Evolutionary conservation across 31 red algal species (phyloP), one percentile per base, ranked within the genome.

Genomic region (Porphyra umbilicalis): DNA sequence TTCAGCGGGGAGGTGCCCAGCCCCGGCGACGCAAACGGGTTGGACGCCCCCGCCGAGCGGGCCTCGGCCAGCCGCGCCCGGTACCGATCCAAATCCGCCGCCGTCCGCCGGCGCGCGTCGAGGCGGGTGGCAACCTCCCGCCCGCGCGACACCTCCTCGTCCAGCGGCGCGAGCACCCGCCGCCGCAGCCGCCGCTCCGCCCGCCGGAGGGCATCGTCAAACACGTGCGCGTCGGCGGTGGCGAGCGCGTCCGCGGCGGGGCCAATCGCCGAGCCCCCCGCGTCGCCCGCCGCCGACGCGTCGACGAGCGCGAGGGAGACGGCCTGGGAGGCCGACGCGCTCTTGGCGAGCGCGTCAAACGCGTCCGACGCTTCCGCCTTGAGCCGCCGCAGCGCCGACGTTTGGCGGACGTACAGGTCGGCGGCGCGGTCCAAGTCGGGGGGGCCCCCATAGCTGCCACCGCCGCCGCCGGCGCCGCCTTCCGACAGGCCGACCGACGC

Each of bases 1-100:
- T 4, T 15, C 1, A 78, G 35, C 15, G 35, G 32, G 35, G 76
- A 78, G 34, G 15, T 10, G 5, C 9, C 76, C 79, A 38, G 36
- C 31, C 78, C 75, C 18, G 39, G 31, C 36, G 31, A 29, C 36
- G 25, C 32, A 32, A 81, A 38, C 32, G 32, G 36, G 30, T 81
- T 35, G 32, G 29, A 7, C 7, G 16, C 38, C 79, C 5, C 36
- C 38, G 25, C 31, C 8, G 78, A 67, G 29, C 79, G 42, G 7
- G 35, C 67, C n/a, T 85, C 86, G 6, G 75, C 76, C 20, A 87
- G 71, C 57, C 89, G 85, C 9, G 76, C 39, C 32, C 80, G 89
- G 81, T 95, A 95, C 14, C 89, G 85, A 25, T 81, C 81, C 32
- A 79, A 81, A 78, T 95, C 93, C 33, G 90, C 75, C 35, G 83